Conservation (phyloP, 2,329 filamentous ascomycete species). For the Exophiala sp. region DNA sequence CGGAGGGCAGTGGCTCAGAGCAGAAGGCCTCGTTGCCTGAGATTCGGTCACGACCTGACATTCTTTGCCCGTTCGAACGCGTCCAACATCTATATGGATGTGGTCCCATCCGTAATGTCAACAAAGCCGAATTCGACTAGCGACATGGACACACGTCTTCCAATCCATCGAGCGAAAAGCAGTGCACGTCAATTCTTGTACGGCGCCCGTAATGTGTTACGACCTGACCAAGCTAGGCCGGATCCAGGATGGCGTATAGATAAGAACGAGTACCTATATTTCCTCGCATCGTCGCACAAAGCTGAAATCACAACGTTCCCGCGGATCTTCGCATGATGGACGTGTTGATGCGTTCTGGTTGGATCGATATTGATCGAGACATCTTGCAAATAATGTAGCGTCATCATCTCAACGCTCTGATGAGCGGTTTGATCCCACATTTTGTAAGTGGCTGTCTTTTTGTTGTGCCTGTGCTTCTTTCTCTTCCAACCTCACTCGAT, state of each 20-base stretch:
- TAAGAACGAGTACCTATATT: constrained; percentile 1
- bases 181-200: too few relatives aligned
- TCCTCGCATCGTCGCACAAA: not conserved
- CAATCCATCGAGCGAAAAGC: too few relatives aligned
- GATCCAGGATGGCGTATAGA: not conserved
- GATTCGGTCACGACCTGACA: too few relatives aligned
- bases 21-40: too few relatives aligned
- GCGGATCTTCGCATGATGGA: not conserved
- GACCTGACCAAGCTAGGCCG: not conserved
- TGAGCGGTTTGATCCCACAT: not conserved
- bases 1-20: too few relatives aligned
- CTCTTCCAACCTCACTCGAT: not conserved
- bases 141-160: too few relatives aligned
- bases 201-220: not conserved
- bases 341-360: not conserved
- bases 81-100: too few relatives aligned
- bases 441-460: not conserved
- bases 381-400: constrained; percentile 4
- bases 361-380: not conserved
- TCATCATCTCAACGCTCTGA: constrained; percentile 1
- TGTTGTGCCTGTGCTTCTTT: not conserved
- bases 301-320: not conserved
- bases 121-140: too few relatives aligned
- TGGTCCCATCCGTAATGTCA: too few relatives aligned
- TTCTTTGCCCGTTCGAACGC: too few relatives aligned